phyloP scores from a whole-genome alignment of 106 monocot genomes.

The Chionographis japonica region DNA sequence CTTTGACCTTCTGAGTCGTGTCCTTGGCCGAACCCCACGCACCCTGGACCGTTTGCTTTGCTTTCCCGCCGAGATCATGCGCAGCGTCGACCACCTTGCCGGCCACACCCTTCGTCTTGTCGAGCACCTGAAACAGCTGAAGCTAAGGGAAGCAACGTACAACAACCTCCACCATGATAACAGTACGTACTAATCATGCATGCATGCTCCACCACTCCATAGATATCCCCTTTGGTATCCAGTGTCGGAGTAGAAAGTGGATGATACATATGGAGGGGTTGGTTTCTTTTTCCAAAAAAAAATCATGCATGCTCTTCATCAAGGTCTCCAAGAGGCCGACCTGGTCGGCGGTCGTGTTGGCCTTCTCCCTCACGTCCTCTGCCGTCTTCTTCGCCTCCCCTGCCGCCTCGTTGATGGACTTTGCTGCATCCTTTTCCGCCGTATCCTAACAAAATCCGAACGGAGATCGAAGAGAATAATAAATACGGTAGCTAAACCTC shows the following conservation, averaged over 20 bases:
- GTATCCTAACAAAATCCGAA: background rate
- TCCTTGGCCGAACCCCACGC: conserved; percentile 17
- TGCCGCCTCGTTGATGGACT: conserved; percentile 16
- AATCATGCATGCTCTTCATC: too few relatives aligned
- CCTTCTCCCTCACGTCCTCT: conserved; percentile 21
- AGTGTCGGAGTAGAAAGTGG: too few relatives aligned
- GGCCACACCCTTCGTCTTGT: conserved; percentile 18
- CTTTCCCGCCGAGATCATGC: conserved; percentile 9
- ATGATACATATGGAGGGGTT: too few relatives aligned
- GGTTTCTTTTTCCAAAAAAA: too few relatives aligned
- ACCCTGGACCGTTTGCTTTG: conserved; percentile 11
- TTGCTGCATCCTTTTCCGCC: conserved; percentile 6
- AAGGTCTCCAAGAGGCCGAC: background rate
- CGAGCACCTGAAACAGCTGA: conserved; percentile 6
- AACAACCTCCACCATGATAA: too few relatives aligned
- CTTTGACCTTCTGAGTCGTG: conserved; percentile 17
- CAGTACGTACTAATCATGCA: too few relatives aligned
- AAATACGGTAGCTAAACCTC: background rate
- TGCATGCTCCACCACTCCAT: too few relatives aligned
- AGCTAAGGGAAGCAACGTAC: too few relatives aligned
- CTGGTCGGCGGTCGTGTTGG: conserved; percentile 15
- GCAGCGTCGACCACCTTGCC: conserved; percentile 9
- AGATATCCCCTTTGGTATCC: too few relatives aligned
- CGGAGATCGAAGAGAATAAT: background rate
- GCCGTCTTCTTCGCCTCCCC: conserved; percentile 29